Percentiles rank a stretch among this genome's conserved stretches.
Conservation (phyloP, 306 rosid species). For the Malus sieversii region DNA sequence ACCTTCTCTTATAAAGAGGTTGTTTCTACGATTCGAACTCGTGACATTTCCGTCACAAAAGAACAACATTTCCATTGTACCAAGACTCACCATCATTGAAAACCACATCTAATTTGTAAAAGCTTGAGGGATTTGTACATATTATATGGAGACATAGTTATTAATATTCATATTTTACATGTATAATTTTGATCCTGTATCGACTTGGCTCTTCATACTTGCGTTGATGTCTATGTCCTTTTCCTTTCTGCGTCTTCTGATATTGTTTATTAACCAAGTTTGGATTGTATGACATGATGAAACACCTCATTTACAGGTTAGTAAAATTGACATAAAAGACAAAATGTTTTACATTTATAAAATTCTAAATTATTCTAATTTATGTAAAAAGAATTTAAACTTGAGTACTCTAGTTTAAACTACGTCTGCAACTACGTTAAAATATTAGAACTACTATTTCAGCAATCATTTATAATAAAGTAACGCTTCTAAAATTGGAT, state of each 20-base stretch:
- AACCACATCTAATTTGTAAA: neutral
- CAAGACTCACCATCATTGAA: neutral
- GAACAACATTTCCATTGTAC: no score
- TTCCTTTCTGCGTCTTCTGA: neutral
- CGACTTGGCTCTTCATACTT: neutral
- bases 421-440: no score
- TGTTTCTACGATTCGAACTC: no score
- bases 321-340: neutral
- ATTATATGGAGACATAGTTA: neutral
- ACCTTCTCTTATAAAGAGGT: fast-evolving
- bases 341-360: neutral
- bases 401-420: fast-evolving
- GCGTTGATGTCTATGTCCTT: neutral
- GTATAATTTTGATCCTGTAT: neutral
- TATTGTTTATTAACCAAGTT: neutral
- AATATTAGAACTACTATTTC: neutral
- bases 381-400: neutral
- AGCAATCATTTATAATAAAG: neutral
- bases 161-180: neutral
- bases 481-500: neutral
- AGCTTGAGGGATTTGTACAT: neutral
- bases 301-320: neutral
- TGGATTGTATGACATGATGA: neutral
- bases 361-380: neutral
- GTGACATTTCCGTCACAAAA: no score